These are phyloP conservation scores for Cucurbita maxima DNA, from an alignment of 306 rosid genomes.

Conservation along the genomic window DNA sequence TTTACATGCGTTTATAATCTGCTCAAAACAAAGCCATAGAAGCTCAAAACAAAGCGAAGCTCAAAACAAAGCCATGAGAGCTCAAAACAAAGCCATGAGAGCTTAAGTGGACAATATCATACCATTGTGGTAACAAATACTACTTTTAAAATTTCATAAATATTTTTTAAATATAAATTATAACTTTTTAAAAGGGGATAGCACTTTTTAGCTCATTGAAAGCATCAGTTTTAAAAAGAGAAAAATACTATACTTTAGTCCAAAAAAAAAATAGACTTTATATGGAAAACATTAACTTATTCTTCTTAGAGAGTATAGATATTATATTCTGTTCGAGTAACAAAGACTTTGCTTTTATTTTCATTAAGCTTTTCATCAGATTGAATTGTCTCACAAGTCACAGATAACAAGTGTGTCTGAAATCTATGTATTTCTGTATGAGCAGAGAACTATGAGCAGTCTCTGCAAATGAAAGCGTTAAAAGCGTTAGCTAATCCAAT, in stretches of 20 bases:
- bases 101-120: too few species aligned
- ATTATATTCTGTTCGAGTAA: neutral
- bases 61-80: too few species aligned
- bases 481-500: neutral
- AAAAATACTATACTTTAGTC: neutral
- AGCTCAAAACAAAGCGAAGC: too few species aligned
- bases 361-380: neutral
- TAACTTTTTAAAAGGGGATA: too few species aligned
- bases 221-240: neutral
- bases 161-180: too few species aligned
- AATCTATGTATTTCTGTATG: neutral
- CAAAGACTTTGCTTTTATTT: neutral
- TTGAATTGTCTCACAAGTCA: neutral
- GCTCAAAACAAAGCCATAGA: too few species aligned
- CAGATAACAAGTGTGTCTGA: neutral
- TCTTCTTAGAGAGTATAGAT: neutral
- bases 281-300: neutral
- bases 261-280: too few species aligned
- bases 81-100: too few species aligned
- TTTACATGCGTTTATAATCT: too few species aligned
- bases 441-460: neutral
- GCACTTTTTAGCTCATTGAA: neutral
- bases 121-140: too few species aligned
- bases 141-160: too few species aligned
- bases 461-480: neutral